Base-by-base conservation (phyloP, 805 yeast species). In the Torulaspora delbrueckii region DNA sequence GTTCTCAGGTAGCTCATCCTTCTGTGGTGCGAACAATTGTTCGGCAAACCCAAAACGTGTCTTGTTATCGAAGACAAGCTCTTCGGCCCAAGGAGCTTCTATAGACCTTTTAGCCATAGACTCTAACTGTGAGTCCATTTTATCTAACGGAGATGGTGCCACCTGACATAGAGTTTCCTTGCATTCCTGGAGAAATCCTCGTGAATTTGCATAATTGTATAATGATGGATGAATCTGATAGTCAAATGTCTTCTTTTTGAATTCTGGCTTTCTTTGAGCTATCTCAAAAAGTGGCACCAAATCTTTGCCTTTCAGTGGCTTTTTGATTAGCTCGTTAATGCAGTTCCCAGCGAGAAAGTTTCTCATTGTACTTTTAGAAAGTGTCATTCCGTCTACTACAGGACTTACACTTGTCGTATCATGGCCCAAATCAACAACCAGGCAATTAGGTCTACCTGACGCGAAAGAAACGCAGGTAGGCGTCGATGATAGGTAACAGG, bases 391-490 rank as follows among this genome's bases (percentile, higher is more conserved):
- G 66, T 84, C 96, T 48, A 82, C 79, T 16, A 85, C 88, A 1
- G 90, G 96, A 4, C 93, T 83, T 1, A 82, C 90, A 50, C 87
- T 79, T 14, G 77, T 72, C 2, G 82, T 69, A 60, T 85, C 90
- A 59, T 86, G 93, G 5, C 96, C 96, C 32, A 86, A 67, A 63
- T 88, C 96, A 32, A 88, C 91, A 32, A 88, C 88, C 26, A 88
- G 70, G 62, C 95, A 88, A 49, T 83, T 84, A 37, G 95, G 89
- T 61, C 95, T 75, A 3, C 96, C 96, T 52, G 85, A 84, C 8
- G 91, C 89, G 67, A 90, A 90, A 1, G 96, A 81, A 1, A 85
- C 81, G 68, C 95, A 84, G 0, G 95, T 83, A n/a, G 96, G 91
- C 7, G 83, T 75, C 47, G 88, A 83, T 10, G 86, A 89, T 19